phyloP scores from a whole-genome alignment of 1,284 basidiomycete genomes.

The Pseudozyma sp. region DNA sequence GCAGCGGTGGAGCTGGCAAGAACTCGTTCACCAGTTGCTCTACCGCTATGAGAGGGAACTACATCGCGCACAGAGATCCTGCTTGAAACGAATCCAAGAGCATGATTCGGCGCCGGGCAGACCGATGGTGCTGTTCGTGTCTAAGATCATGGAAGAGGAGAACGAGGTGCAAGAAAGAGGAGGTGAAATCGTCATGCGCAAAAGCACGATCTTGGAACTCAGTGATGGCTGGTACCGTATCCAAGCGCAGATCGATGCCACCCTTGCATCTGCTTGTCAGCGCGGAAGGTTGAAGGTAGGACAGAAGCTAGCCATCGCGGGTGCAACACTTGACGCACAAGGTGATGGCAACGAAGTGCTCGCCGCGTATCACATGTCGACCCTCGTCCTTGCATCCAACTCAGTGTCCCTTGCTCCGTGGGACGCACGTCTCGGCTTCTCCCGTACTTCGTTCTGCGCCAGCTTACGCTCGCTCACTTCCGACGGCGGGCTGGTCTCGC shows the following conservation, averaged over 20 bases:
- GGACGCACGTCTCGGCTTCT: conserved; percentile 87
- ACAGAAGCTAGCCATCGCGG: conserved; percentile 82
- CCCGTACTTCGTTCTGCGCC: conserved; percentile 75
- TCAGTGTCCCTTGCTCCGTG: conserved; percentile 85
- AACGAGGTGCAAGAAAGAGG: conserved; percentile 26
- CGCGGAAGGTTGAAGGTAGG: conserved; percentile 80
- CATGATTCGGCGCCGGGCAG: conserved; percentile 79
- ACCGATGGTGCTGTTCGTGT: conserved; percentile 87
- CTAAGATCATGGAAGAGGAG: conserved; percentile 73
- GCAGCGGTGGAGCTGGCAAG: conserved; percentile 53
- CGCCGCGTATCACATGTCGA: conserved; percentile 78
- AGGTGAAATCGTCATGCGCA: conserved; percentile 11
- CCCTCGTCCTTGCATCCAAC: conserved; percentile 82
- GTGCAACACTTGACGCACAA: conserved; percentile 73
- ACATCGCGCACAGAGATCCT: conserved; percentile 81
- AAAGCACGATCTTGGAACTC: conserved; percentile 75
- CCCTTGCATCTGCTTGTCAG: conserved; percentile 78
- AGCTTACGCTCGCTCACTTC: conserved; percentile 82
- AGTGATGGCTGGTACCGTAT: conserved; percentile 97
- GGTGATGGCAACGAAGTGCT: conserved; percentile 83
- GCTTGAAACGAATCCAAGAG: conserved; percentile 81
- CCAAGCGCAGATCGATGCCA: conserved; percentile 79
- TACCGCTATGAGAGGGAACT: conserved; percentile 93
- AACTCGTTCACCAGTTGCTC: conserved; percentile 81
- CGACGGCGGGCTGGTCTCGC: conserved; percentile 83